Percentiles rank a stretch among this genome's conserved stretches.
Evolutionary conservation across 768 basidiomycete species (phyloP).

Genomic region (Lanmaoa rubissima): DNA sequence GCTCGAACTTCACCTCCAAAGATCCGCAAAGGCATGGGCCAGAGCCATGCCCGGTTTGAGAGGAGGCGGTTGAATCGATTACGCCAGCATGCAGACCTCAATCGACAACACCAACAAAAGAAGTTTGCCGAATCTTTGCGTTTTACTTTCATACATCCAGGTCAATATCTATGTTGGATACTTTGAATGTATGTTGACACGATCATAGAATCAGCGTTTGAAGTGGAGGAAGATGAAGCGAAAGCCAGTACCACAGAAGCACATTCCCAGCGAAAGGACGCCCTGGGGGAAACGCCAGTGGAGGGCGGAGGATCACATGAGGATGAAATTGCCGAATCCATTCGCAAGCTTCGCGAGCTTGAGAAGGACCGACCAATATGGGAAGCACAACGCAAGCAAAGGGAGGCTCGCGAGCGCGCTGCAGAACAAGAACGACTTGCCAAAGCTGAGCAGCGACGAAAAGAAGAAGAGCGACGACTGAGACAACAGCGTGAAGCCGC

Average conservation of each 20-base stretch:
- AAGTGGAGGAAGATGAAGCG: slow-evolving; percentile 16
- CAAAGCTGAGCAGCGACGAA: slow-evolving; percentile 33
- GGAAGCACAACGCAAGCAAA: slow-evolving; percentile 52
- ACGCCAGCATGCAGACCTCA: slow-evolving; percentile 37
- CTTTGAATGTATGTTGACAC: slow-evolving; percentile 3
- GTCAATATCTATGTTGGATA: slow-evolving; percentile 10
- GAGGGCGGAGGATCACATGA: slow-evolving; percentile 40
- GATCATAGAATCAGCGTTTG: slow-evolving; percentile 6
- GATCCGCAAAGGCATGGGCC: slow-evolving; percentile 37
- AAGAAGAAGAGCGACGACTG: slow-evolving; percentile 31
- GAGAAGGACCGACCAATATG: slow-evolving; percentile 62
- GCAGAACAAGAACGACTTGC: slow-evolving; percentile 42
- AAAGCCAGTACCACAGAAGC: slow-evolving; percentile 1
- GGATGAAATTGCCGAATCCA: slow-evolving; percentile 58
- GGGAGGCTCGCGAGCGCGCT: slow-evolving; percentile 41
- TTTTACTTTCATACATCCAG: slow-evolving; percentile 17
- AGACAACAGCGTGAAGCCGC: slow-evolving; percentile 26
- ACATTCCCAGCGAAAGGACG: background rate
- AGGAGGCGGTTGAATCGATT: slow-evolving; percentile 42
- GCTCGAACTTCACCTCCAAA: slow-evolving; percentile 49
- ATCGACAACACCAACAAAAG: slow-evolving; percentile 38
- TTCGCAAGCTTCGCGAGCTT: slow-evolving; percentile 65
- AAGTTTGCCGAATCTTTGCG: slow-evolving; percentile 36
- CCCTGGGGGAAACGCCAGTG: background rate
- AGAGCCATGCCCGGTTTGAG: slow-evolving; percentile 40